These are phyloP conservation scores for Coemansia sp. DNA, from an alignment of 192 early-diverging fungal species.

Conservation along the genomic window DNA sequence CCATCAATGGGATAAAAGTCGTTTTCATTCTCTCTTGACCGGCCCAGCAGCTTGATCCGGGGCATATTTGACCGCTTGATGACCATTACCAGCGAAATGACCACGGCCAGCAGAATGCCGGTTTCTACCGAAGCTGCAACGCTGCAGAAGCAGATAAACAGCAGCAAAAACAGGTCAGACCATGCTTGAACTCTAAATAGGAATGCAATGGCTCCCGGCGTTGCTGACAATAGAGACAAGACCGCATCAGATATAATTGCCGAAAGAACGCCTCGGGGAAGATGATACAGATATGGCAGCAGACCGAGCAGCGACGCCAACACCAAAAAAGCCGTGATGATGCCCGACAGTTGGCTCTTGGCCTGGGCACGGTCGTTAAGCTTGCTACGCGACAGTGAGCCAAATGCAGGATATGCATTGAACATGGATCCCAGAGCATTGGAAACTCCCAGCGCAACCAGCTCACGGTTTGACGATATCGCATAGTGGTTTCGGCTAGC, in stretches of 20 bases:
- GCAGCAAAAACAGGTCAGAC: slow-evolving; percentile 78
- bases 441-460: slow-evolving; percentile 90
- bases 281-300: slow-evolving; percentile 77
- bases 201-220: slow-evolving; percentile 75
- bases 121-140: slow-evolving; percentile 86
- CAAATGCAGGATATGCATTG: slow-evolving; percentile 77
- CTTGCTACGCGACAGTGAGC: slow-evolving; percentile 86
- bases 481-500: slow-evolving; percentile 87
- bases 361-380: slow-evolving; percentile 94
- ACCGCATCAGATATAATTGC: slow-evolving; percentile 85
- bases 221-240: slow-evolving; percentile 69
- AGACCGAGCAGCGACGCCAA: slow-evolving; percentile 77
- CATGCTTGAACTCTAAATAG: slow-evolving; percentile 75
- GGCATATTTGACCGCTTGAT: slow-evolving; percentile 87
- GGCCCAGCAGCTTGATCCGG: slow-evolving; percentile 73
- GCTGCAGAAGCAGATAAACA: slow-evolving; percentile 89
- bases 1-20: slow-evolving; percentile 64
- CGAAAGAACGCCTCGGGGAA: slow-evolving; percentile 78
- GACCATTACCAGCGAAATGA: slow-evolving; percentile 83
- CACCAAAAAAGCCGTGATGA: slow-evolving; percentile 76
- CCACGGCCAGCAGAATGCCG: slow-evolving; percentile 89
- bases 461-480: slow-evolving; percentile 92
- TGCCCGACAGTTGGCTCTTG: slow-evolving; percentile 81
- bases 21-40: slow-evolving; percentile 54
- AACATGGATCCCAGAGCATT: slow-evolving; percentile 84